Conservation (phyloP, 148 eudicot species). For the Bassia scoparia region DNA sequence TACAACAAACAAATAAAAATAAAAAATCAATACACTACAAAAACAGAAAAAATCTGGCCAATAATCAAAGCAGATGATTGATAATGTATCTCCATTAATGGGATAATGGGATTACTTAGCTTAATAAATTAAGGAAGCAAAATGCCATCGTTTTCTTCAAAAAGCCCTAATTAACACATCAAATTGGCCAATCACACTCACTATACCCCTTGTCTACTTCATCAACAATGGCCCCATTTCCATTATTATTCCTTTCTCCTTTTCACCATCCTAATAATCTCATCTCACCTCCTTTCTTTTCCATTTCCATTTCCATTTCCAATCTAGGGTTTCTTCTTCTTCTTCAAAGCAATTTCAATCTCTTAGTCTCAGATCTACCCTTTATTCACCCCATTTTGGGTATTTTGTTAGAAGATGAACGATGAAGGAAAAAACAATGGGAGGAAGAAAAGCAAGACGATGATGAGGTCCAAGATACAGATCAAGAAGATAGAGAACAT, state of each 20-base stretch:
- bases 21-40: too few relatives aligned
- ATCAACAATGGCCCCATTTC: neutral
- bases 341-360: neutral
- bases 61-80: too few relatives aligned
- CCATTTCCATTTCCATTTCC: neutral
- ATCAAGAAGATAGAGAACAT: constrained; percentile 31
- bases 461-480: constrained; percentile 27
- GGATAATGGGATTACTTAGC: too few relatives aligned
- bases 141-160: neutral
- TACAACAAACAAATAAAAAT: too few relatives aligned
- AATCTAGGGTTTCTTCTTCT: constrained; percentile 20
- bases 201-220: constrained; percentile 12
- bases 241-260: neutral
- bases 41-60: too few relatives aligned
- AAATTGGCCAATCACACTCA: neutral
- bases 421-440: neutral
- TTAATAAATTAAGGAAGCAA: too few relatives aligned
- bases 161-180: neutral
- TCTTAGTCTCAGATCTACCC: neutral
- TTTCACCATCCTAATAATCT: too few relatives aligned
- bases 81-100: neutral
- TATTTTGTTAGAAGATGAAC: neutral
- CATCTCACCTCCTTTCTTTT: neutral
- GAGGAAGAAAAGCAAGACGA: constrained; percentile 2
- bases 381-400: neutral